phyloP scores from a whole-genome alignment of 2,329 filamentous ascomycete genomes.

The Ceratocystis huliohia region DNA sequence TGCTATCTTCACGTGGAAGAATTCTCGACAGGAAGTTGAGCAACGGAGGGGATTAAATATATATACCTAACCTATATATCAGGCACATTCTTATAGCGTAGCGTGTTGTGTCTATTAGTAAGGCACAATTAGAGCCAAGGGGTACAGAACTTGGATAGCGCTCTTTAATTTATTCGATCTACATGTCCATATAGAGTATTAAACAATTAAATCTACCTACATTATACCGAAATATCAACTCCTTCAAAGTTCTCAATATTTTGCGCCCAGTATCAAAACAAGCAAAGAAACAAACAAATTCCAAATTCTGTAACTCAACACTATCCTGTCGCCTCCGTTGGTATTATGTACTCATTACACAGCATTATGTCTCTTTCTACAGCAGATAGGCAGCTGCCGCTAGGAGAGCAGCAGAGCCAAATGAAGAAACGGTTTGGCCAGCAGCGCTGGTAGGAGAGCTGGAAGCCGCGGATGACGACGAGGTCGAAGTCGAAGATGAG shows the following conservation, averaged over 20 bases:
- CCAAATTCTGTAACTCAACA: background rate
- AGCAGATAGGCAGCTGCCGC: slow-evolving; percentile 19
- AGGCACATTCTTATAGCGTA: background rate
- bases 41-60: background rate
- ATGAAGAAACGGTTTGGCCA: slow-evolving; percentile 10
- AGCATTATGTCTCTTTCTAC: background rate
- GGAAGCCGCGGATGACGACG: slow-evolving; percentile 8
- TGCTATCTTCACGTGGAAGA: slow-evolving; percentile 19
- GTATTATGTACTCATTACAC: background rate
- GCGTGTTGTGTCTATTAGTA: background rate
- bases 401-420: slow-evolving; percentile 19
- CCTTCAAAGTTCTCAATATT: background rate
- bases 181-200: background rate
- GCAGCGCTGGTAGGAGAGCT: slow-evolving; percentile 16
- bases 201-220: background rate
- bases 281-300: background rate
- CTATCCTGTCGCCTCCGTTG: background rate
- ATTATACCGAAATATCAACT: background rate
- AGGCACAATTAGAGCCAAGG: slow-evolving; percentile 6
- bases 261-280: background rate
- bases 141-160: slow-evolving; percentile 10
- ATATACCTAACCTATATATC: too few species aligned
- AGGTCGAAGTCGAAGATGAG: slow-evolving; percentile 8
- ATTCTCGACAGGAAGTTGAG: slow-evolving; percentile 17
- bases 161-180: background rate